Evolutionary conservation across 2,329 filamentous ascomycete genomes (phyloP).

Genomic region (Stachybotrys elegans): DNA sequence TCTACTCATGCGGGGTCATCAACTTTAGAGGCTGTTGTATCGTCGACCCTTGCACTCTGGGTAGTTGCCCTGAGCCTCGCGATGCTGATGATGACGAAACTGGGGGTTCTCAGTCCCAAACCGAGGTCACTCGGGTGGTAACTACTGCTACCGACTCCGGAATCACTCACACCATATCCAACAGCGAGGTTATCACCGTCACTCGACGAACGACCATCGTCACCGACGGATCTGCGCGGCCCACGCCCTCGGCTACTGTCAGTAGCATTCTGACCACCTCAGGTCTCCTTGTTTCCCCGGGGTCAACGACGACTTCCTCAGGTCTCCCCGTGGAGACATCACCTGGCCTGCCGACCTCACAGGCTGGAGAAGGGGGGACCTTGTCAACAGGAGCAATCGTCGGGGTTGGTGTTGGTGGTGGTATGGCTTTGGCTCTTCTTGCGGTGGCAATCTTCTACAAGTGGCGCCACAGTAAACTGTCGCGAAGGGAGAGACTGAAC

Average conservation of each 20-base stretch:
- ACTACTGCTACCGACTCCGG: conserved; percentile 29
- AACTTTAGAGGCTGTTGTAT: conserved; percentile 41
- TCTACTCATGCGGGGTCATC: conserved; percentile 31
- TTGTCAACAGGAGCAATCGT: conserved; percentile 26
- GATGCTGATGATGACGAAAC: conserved; percentile 4
- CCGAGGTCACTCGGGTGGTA: conserved; percentile 4
- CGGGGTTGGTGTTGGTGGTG: conserved; percentile 25
- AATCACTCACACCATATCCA: conserved; percentile 29
- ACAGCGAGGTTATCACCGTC: conserved; percentile 26
- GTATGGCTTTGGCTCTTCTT: conserved; percentile 19
- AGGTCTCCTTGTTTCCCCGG: neutral
- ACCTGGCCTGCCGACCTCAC: neutral
- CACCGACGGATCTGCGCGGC: conserved; percentile 14
- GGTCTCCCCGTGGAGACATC: neutral
- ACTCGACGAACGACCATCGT: conserved; percentile 28
- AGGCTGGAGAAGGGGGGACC: too few species aligned
- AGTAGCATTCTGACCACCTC: conserved; percentile 4
- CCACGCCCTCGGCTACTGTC: conserved; percentile 5
- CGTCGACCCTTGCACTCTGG: conserved; percentile 33
- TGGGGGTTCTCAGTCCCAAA: neutral
- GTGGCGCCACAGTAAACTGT: conserved; percentile 14
- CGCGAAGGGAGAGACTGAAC: conserved; percentile 6
- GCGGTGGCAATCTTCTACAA: conserved; percentile 13
- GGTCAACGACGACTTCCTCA: neutral
- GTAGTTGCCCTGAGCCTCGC: conserved; percentile 21